Conservation (phyloP, 2,329 filamentous ascomycete species). For the Clonostachys byssicola region DNA sequence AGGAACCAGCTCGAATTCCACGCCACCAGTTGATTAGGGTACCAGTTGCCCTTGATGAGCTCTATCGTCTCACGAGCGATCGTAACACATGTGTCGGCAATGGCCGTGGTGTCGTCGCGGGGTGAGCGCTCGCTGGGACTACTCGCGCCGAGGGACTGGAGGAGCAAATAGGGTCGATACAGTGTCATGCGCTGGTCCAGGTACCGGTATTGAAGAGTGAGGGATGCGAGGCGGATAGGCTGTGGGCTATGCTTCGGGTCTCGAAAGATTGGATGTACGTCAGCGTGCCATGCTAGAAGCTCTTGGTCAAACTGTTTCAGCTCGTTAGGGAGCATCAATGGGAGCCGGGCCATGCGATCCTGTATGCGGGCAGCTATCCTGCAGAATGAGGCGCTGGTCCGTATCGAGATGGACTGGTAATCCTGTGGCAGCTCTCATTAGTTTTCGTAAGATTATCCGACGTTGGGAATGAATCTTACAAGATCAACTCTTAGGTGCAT, state of each 20-base stretch:
- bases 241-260: not conserved
- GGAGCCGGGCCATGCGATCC: constrained; percentile 1
- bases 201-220: not conserved
- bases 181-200: constrained; percentile 1
- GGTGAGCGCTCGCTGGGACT: not conserved
- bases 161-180: not conserved
- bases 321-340: not conserved
- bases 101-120: not conserved
- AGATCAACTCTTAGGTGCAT: too few species aligned
- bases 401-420: not conserved
- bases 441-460: too few species aligned
- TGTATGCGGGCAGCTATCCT: constrained; percentile 1
- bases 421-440: not conserved
- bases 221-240: not conserved
- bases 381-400: not conserved
- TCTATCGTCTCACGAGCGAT: constrained; percentile 1
- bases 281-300: not conserved
- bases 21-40: constrained; percentile 1
- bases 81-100: not conserved
- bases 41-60: not conserved
- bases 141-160: not conserved
- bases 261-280: not conserved
- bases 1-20: constrained; percentile 1
- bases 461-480: too few species aligned
- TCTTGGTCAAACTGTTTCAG: constrained; percentile 1